Conservation (phyloP, 2,329 filamentous ascomycete species). For the Cladosporium sp. region DNA sequence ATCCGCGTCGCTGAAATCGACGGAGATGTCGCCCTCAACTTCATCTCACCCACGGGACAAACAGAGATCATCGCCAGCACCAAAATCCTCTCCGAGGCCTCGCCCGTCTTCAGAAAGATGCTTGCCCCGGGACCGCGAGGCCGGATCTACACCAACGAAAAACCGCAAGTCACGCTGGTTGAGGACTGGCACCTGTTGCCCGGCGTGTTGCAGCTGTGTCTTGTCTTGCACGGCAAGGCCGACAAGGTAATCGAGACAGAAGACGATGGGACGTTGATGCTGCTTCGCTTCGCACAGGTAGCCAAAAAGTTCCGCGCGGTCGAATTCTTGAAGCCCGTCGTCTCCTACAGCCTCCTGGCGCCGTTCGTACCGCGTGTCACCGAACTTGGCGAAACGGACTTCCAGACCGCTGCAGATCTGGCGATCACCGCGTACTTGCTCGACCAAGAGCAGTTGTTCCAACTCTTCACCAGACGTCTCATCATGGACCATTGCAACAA, state of each 20-base stretch:
- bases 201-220: not conserved
- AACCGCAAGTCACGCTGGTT: not conserved
- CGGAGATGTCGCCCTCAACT: not conserved
- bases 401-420: not conserved
- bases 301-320: not conserved
- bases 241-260: not conserved
- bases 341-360: not conserved
- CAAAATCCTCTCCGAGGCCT: not conserved
- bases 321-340: not conserved
- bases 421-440: not conserved
- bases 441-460: not conserved
- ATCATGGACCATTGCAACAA: not conserved
- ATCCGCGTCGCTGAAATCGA: not conserved
- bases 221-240: not conserved
- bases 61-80: not conserved
- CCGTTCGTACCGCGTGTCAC: not conserved
- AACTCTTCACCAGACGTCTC: not conserved
- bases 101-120: not conserved
- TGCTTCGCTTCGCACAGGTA: not conserved
- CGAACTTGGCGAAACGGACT: not conserved
- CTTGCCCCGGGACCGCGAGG: not conserved
- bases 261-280: not conserved
- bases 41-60: not conserved
- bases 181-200: not conserved
- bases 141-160: not conserved